Conservation (phyloP, 257 asterid species). For the Ophiorrhiza pumila region DNA sequence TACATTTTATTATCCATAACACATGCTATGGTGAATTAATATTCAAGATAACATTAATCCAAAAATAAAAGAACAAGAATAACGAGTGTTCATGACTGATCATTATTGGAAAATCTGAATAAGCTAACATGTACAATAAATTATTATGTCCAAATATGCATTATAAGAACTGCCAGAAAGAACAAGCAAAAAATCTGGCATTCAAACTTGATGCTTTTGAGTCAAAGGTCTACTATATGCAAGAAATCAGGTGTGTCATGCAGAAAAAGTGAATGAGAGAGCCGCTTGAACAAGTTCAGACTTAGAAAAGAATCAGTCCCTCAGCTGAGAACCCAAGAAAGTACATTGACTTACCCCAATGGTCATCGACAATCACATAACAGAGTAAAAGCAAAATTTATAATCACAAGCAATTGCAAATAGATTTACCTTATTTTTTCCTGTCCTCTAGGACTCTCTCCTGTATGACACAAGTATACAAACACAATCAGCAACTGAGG, state of each 20-base stretch:
- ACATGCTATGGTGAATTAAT: neutral
- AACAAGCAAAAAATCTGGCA: neutral
- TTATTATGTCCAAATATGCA: neutral
- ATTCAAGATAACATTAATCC: neutral
- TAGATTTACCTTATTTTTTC: conserved; percentile 54
- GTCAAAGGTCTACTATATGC: neutral
- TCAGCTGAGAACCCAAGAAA: neutral
- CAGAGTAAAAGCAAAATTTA: neutral
- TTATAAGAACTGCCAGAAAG: neutral
- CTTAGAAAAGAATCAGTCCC: neutral
- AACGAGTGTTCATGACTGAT: neutral
- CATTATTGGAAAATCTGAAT: neutral
- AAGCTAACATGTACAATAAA: neutral
- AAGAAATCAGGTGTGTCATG: neutral
- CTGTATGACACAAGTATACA: conserved; percentile 32
- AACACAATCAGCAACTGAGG: neutral
- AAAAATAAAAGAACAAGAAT: neutral
- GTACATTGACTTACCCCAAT: neutral
- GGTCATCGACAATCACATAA: neutral
- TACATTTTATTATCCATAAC: neutral
- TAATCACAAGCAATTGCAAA: conserved; percentile 9
- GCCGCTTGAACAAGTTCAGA: neutral
- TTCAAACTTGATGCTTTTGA: neutral
- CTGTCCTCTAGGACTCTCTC: conserved; percentile 52
- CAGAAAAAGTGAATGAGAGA: neutral